Percentiles rank a stretch among this genome's conserved stretches.
These are phyloP conservation scores for Kwoniella shandongensis DNA, from an alignment of 768 basidiomycete species.

Conservation along the genomic window DNA sequence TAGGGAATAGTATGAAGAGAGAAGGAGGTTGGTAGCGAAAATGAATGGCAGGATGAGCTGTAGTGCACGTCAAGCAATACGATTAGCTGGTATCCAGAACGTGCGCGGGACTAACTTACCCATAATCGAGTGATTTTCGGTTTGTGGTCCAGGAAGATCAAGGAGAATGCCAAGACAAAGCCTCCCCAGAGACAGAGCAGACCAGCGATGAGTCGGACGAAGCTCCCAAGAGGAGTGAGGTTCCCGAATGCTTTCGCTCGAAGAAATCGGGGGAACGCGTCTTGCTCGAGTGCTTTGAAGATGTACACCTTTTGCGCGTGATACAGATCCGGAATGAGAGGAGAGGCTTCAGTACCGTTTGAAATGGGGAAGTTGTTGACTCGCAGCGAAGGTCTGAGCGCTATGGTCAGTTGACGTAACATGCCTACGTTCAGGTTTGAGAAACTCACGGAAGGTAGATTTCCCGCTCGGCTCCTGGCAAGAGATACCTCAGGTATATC, in stretches of 20 bases:
- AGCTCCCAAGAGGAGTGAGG: constrained; percentile 83
- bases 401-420: not conserved
- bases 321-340: constrained; percentile 90
- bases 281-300: constrained; percentile 91
- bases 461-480: constrained; percentile 88
- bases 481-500: constrained; percentile 91
- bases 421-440: not conserved
- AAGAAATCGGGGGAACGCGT: constrained; percentile 69
- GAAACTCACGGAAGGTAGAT: constrained; percentile 82
- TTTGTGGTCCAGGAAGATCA: constrained; percentile 88
- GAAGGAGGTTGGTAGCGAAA: constrained; percentile 81
- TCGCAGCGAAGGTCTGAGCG: constrained; percentile 68
- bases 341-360: constrained; percentile 58
- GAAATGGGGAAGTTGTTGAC: constrained; percentile 86
- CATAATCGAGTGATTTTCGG: constrained; percentile 92
- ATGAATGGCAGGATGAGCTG: constrained; percentile 94
- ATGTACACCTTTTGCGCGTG: constrained; percentile 96
- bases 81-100: no score
- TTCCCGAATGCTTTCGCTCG: constrained; percentile 98
- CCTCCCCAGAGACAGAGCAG: constrained; percentile 90
- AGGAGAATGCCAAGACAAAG: constrained; percentile 82
- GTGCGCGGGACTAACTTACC: constrained; percentile 64
- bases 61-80: no score
- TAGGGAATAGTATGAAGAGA: constrained; percentile 95
- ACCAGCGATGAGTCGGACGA: constrained; percentile 80